A percentile compares a stretch with the other conserved stretches of the same genome.
Evolutionary conservation across 345 rosid genomes (phyloP).

Genomic region (Salix dunnii): DNA sequence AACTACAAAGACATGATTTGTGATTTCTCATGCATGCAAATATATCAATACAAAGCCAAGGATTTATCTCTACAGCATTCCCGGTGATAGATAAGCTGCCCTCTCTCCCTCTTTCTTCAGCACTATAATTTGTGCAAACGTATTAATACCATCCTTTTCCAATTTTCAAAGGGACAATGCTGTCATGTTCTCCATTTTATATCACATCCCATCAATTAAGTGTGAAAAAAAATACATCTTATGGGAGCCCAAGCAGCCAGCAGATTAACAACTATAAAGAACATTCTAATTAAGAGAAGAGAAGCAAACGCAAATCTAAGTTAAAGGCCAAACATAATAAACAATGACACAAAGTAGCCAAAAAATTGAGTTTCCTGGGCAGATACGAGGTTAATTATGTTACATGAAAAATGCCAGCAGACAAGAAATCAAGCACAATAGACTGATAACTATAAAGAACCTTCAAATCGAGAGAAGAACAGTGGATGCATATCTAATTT

Average conservation of each 20-base stretch:
- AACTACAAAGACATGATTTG: neutral
- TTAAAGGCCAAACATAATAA: slow-evolving; percentile 56
- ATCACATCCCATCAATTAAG: neutral
- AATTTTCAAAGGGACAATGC: neutral
- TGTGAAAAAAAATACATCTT: neutral
- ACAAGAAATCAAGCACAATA: slow-evolving; percentile 29
- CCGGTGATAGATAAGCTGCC: neutral
- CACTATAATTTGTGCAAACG: neutral
- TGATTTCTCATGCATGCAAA: neutral
- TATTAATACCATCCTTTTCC: neutral
- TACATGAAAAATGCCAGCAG: slow-evolving; percentile 92
- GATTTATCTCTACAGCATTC: neutral
- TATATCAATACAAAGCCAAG: neutral
- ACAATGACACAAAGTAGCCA: too few relatives aligned
- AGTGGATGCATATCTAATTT: slow-evolving; percentile 33
- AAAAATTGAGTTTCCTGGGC: neutral
- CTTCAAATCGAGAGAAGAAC: neutral
- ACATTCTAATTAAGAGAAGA: neutral
- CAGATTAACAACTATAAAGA: neutral
- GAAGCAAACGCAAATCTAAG: slow-evolving; percentile 21
- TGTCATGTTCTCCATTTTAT: neutral
- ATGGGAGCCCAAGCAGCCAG: neutral
- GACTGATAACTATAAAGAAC: neutral
- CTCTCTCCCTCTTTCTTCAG: neutral
- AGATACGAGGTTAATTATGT: neutral